These are phyloP conservation scores for Bipolaris cookei DNA, from an alignment of 2,329 filamentous ascomycete species.

Conservation along the genomic window DNA sequence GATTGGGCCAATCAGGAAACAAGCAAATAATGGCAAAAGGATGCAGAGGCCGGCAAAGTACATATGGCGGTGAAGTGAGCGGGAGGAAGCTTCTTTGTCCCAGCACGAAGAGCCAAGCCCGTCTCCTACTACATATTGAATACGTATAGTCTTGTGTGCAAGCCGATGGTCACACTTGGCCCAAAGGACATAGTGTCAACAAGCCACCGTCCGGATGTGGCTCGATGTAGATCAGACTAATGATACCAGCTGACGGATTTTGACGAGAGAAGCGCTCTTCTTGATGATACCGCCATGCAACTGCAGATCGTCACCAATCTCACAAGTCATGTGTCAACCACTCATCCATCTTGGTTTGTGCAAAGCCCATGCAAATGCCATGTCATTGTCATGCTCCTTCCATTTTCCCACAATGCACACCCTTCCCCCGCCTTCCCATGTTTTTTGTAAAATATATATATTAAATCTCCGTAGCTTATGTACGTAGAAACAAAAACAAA, in stretches of 20 bases:
- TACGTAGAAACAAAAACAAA: too few relatives aligned
- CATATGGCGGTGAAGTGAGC: slow-evolving; percentile 13
- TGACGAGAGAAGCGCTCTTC: background rate
- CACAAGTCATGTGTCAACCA: too few relatives aligned
- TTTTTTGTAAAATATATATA: too few relatives aligned
- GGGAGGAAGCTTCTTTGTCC: background rate
- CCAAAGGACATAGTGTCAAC: background rate
- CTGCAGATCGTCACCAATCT: background rate
- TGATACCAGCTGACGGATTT: too few relatives aligned
- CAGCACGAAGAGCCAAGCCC: slow-evolving; percentile 3
- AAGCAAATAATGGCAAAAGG: slow-evolving; percentile 3
- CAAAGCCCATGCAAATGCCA: background rate
- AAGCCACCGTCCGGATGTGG: background rate
- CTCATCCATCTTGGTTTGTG: background rate
- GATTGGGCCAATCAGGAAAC: background rate
- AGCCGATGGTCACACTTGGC: slow-evolving; percentile 11
- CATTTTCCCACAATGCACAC: background rate
- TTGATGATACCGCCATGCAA: background rate
- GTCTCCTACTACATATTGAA: background rate
- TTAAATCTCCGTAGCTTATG: too few relatives aligned
- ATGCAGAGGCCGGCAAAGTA: slow-evolving; percentile 10
- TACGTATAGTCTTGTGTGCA: background rate
- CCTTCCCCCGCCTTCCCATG: too few relatives aligned
- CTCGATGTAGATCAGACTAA: background rate
- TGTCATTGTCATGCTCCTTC: background rate